Percentiles rank a stretch among this genome's conserved stretches.
Conservation (phyloP, 2,329 filamentous ascomycete species). For the Calonectria pseudoreteaudii region DNA sequence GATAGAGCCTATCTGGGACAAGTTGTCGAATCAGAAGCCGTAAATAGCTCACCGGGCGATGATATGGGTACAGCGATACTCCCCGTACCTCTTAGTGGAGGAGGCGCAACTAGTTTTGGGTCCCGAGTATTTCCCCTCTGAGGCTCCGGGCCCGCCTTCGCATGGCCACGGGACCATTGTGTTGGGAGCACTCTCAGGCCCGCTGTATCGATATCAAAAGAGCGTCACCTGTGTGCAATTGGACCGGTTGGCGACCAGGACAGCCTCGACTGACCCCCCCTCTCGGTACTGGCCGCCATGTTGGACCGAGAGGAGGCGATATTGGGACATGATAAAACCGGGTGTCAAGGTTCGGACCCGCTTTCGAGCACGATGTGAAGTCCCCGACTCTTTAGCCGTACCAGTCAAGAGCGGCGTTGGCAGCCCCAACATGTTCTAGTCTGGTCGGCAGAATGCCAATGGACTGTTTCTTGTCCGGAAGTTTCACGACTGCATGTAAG, state of each 20-base stretch:
- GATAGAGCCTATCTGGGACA: not conserved
- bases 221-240: conserved; percentile 31
- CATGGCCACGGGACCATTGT: conserved; percentile 23
- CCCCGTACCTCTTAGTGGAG: conserved; percentile 16
- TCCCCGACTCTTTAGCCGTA: conserved; percentile 41
- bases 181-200: conserved; percentile 20
- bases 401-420: conserved; percentile 41
- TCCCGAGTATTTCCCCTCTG: conserved; percentile 27
- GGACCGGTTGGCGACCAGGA: conserved; percentile 37
- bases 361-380: conserved; percentile 26
- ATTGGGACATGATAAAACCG: conserved; percentile 29
- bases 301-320: conserved; percentile 26
- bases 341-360: conserved; percentile 37
- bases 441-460: conserved; percentile 38
- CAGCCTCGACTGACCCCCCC: conserved; percentile 22
- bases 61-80: conserved; percentile 17
- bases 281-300: conserved; percentile 21
- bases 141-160: conserved; percentile 14
- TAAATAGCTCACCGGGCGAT: conserved; percentile 18
- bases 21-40: not conserved
- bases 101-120: conserved; percentile 24
- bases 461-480: conserved; percentile 7
- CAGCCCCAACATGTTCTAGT: conserved; percentile 33
- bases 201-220: conserved; percentile 26
- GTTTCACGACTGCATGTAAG: conserved; percentile 30